Evolutionary conservation across 805 yeast species (phyloP).

Genomic region (Kodamaea hsintzibuensis): DNA sequence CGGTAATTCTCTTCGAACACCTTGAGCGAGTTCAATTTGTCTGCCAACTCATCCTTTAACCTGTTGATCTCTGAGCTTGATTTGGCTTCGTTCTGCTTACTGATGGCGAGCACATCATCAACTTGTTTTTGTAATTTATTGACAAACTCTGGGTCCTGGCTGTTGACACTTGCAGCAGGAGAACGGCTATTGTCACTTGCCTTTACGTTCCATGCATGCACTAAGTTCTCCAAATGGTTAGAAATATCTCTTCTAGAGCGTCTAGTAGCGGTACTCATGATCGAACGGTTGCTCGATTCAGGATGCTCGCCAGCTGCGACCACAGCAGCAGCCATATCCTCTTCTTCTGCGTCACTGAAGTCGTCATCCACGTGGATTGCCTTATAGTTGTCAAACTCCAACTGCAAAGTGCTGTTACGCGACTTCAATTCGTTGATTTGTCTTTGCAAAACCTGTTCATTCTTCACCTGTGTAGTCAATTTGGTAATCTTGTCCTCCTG

Average conservation of each 20-base stretch:
- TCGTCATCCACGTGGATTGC: constrained; percentile 34
- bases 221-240: constrained; percentile 35
- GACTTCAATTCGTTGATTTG: constrained; percentile 50
- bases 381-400: constrained; percentile 46
- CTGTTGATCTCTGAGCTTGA: constrained; percentile 27
- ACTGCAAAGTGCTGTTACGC: constrained; percentile 43
- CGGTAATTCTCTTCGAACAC: constrained; percentile 65
- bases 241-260: constrained; percentile 33
- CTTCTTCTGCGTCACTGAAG: constrained; percentile 29
- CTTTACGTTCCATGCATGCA: constrained; percentile 32
- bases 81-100: constrained; percentile 34
- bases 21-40: constrained; percentile 30
- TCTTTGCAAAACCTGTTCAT: constrained; percentile 45
- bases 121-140: constrained; percentile 53
- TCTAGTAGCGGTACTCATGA: constrained; percentile 22
- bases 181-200: constrained; percentile 9
- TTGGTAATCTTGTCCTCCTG: constrained; percentile 50
- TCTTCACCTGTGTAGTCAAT: constrained; percentile 42
- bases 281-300: constrained; percentile 22
- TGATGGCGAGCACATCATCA: constrained; percentile 52
- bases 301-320: constrained; percentile 9
- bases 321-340: constrained; percentile 8
- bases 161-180: constrained; percentile 5
- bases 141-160: constrained; percentile 24
- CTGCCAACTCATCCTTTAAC: constrained; percentile 34